phyloP scores from a whole-genome alignment of 257 asterid genomes.

The Coffea canephora region DNA sequence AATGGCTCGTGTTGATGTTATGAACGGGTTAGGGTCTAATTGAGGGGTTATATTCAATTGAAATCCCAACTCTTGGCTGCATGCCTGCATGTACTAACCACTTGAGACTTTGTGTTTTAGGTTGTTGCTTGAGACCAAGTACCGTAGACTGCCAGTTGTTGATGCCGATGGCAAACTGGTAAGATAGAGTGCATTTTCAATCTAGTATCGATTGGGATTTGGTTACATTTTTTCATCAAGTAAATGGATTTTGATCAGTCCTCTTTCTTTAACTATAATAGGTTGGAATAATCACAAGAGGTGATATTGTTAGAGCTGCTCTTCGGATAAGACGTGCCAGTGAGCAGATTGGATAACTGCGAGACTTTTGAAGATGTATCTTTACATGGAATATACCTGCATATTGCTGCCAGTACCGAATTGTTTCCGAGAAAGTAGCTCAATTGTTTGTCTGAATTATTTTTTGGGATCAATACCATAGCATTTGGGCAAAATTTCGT shows the following conservation, averaged over 20 bases:
- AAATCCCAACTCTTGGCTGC: background rate
- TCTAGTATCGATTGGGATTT: background rate
- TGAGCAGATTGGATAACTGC: slow-evolving; percentile 27
- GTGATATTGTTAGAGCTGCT: slow-evolving; percentile 88
- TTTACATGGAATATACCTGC: background rate
- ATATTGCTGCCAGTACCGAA: background rate
- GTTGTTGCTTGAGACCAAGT: slow-evolving; percentile 77
- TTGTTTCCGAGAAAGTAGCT: background rate
- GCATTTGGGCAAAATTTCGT: background rate
- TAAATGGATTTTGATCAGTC: slow-evolving; percentile 11
- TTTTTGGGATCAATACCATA: background rate
- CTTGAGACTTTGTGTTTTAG: slow-evolving; percentile 27
- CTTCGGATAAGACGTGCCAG: slow-evolving; percentile 65
- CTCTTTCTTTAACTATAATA: slow-evolving; percentile 18
- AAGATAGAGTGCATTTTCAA: slow-evolving; percentile 12
- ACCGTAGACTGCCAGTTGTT: slow-evolving; percentile 87
- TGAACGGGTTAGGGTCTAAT: background rate
- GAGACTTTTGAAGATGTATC: background rate
- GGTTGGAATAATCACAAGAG: slow-evolving; percentile 91
- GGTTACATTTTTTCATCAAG: slow-evolving; percentile 5
- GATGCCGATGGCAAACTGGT: slow-evolving; percentile 87
- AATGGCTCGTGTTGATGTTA: background rate
- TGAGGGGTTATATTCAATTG: background rate
- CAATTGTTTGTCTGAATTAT: background rate
- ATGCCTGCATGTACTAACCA: background rate